These are phyloP conservation scores for Candida chauliodis DNA, from an alignment of 805 yeast genomes.

Conservation along the genomic window DNA sequence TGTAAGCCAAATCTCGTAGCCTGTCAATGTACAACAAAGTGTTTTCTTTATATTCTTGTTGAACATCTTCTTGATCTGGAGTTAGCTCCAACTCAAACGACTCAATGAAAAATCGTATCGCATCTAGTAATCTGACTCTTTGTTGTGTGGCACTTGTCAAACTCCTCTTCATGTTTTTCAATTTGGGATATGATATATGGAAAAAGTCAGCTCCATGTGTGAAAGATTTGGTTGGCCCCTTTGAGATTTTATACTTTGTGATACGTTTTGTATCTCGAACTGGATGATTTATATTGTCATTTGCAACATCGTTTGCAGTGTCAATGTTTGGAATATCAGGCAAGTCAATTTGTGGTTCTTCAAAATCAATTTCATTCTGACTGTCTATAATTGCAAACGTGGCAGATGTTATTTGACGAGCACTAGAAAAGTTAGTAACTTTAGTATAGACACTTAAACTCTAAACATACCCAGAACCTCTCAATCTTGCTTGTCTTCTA, in stretches of 20 bases:
- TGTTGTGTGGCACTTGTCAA: constrained; percentile 21
- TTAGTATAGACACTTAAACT: neutral
- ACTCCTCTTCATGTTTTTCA: constrained; percentile 15
- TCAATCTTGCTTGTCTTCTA: constrained; percentile 27
- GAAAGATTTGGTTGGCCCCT: neutral
- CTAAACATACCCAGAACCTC: constrained; percentile 43
- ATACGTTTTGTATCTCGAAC: too few species aligned
- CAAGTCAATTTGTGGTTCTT: neutral
- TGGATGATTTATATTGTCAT: too few species aligned
- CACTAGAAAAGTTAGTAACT: constrained; percentile 6
- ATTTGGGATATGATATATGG: neutral
- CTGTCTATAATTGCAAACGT: neutral
- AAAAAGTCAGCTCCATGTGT: neutral
- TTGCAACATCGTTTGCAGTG: too few species aligned
- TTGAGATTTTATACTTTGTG: constrained; percentile 1
- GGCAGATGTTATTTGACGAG: constrained; percentile 1
- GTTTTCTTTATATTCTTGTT: constrained; percentile 30
- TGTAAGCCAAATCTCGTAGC: constrained; percentile 32
- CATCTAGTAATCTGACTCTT: constrained; percentile 34
- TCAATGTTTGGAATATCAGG: constrained; percentile 1
- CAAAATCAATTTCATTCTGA: neutral
- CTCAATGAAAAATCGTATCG: constrained; percentile 28
- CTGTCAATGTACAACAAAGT: constrained; percentile 24
- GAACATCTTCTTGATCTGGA: constrained; percentile 15
- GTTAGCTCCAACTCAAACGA: constrained; percentile 21